Evolutionary conservation across 805 yeast species (phyloP), one percentile per base, ranked within the genome.

Genomic region (Candida qinlingensis): DNA sequence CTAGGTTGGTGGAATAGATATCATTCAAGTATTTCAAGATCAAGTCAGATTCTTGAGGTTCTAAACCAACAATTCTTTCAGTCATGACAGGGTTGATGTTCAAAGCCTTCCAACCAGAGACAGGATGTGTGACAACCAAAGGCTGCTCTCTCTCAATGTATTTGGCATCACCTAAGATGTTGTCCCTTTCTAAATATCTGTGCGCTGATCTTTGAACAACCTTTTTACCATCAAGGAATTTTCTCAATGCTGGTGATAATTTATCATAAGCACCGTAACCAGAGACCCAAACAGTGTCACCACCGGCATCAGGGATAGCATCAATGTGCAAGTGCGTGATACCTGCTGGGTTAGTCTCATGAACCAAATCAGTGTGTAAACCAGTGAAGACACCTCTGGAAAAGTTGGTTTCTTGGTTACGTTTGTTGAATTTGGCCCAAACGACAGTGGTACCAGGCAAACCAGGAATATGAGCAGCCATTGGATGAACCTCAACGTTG

Each of bases 231-330:
- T 78, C 82, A 56, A 77, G 67, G 57, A 77, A 77, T 52, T 67
- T 51, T 60, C 75, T 75, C 42, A 78, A 65, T 2, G 74, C 74
- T 26, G 77, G 77, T 3, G 81, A 76, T 47, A 79, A 67, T 62
- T 75, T 75, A 55, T 79, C 83, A 59, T 74, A 79, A 37, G 81
- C 79, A 44, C 72, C 82, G 54, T 77, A 77, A n/a, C 82, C 81
- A 38, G 79, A 73, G 4, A 76, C 61, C 80, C 80, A 78, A n/a
- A 68, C 53, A 12, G 83, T 79, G 59, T 79, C 83, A 50, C 83
- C 83, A 43, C 83, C 83, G 31, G 70, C 71, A 1, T 54, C 55
- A 29, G 79, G 79, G 57, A 75, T 68, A n/a, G 77, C 64, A 60
- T 76, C 80, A 50, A 71, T 63, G 58, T 77, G 79, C 55, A 79